Base-by-base conservation (phyloP, 345 rosid species). In the Linum usitatissimum region DNA sequence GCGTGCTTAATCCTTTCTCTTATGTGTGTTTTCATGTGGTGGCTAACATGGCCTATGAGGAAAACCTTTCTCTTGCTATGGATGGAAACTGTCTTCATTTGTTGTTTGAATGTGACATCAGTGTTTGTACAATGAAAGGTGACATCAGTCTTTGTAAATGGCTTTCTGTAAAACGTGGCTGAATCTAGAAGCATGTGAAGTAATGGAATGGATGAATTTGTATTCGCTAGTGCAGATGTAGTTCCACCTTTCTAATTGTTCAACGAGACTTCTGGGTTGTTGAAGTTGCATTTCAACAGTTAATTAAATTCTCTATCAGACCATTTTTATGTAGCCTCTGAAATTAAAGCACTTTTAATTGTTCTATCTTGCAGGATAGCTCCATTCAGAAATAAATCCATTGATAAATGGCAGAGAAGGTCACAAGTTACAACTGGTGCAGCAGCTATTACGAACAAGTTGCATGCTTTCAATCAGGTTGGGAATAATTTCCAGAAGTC, bases 391-490 rank as follows among this genome's bases (percentile, higher is more conserved):
- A 79, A 90, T 74, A 87, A 84, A 77, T 86, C 97, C 9, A 77
- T 93, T 57, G 94, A 93, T 73, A 87, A 84, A 72, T 90, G 99
- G 97, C 91, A 93, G 70, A 87, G 97, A 60, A 90, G 86, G 80
- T 79, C 97, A 40, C 90, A 83, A 67, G 88, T 93, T 64, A 86
- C 89, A 18, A 90, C 86, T 64, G 97, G 96, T 70, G 90, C 90
- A 59, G 95, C 96, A 66, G 97, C 99, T 58, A 80, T 90, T 14
- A 90, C 78, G 72, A 79, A 82, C 73, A 90, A 86, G 72, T 80
- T 90, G 64, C 88, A 87, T 0, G 99, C 96, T 65, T 93, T 93
- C 76, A 87, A 90, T 81, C 99, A 90, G 99, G 99, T 93, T 75
- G 62, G 70, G 55, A 59, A 49, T 56, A 34, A 3, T 23, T 30